Base-by-base conservation (phyloP, 331 rosid species). In the Rosa hybrid region DNA sequence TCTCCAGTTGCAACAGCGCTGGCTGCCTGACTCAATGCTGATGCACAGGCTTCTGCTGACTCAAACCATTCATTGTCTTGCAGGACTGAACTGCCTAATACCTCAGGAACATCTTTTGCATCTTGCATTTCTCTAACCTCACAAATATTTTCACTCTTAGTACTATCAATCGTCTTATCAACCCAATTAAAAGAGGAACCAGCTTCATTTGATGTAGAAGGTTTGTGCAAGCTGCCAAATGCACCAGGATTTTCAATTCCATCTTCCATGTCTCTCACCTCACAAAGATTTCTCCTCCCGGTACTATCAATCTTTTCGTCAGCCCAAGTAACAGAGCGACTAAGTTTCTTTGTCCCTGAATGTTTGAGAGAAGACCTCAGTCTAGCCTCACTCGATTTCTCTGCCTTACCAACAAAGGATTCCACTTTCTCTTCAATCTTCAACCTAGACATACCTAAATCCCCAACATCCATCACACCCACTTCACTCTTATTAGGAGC, bases 261-360 rank as follows among this genome's bases (percentile, higher is more conserved):
- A 57, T 84, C 84, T 21, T 82, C 88, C 75, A 83, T 72, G 53
- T 86, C 86, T 77, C 89, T 88, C 64, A 88, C 50, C 77, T 86
- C 88, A 65, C 89, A 90, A 67, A 92, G 90, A 78, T 71, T 87
- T 81, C 76, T 75, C 75, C 81, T 69, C 70, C 87, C 86, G 45
- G 77, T 45, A 63, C 87, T 56, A 80, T 83, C 80, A 50, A 39
- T 78, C 76, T 80, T 85, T 84, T 88, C 86, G 71, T 96, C 98
- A 20, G 96, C 96, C 99, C 99, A 95, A 49, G 98, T 95, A 76
- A 95, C 96, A 77, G 92, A 84, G 81, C 92, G 93, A 71, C 63
- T 64, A 57, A 79, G 80, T 82, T 89, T 95, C 83, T 88, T 93
- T 70, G 48, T 21, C 63, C 89, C 87, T 1, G 81, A 78, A 69